A percentile compares a stretch with the other conserved stretches of the same genome.
Conservation (phyloP, 2,329 filamentous ascomycete genomes). For the Fusarium hostae region DNA sequence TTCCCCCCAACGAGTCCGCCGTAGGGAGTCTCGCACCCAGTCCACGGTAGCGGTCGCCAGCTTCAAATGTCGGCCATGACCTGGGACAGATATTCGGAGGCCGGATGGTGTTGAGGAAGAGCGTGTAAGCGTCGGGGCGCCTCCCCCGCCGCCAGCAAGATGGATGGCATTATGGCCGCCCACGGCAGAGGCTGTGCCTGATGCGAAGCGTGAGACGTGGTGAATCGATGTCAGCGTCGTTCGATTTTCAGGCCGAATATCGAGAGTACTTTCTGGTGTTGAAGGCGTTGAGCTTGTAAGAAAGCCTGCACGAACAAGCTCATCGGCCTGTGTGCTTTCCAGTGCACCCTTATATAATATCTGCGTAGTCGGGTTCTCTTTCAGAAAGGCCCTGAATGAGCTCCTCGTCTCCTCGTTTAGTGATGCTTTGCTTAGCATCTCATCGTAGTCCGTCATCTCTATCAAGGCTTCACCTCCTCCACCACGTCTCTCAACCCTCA, state of each 20-base stretch:
- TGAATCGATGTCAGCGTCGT: constrained; percentile 70
- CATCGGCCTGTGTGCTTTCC: constrained; percentile 59
- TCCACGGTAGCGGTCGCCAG: constrained; percentile 69
- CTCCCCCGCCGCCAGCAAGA: constrained; percentile 68
- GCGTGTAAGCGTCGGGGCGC: constrained; percentile 46
- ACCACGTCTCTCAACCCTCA: constrained; percentile 71
- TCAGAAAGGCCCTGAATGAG: constrained; percentile 64
- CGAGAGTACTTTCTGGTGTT: constrained; percentile 52
- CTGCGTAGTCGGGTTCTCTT: constrained; percentile 58
- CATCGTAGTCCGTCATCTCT: constrained; percentile 65
- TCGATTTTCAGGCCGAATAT: constrained; percentile 63
- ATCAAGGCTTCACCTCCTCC: constrained; percentile 73
- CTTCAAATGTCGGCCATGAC: constrained; percentile 74
- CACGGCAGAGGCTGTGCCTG: constrained; percentile 75
- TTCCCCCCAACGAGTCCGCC: constrained; percentile 70
- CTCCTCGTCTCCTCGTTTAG: constrained; percentile 58
- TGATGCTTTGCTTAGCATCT: constrained; percentile 53
- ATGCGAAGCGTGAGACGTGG: constrained; percentile 71
- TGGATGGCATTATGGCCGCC: constrained; percentile 75
- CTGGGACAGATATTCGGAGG: constrained; percentile 72
- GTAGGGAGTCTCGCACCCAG: constrained; percentile 69
- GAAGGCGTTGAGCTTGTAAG: constrained; percentile 61
- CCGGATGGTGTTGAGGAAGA: constrained; percentile 31
- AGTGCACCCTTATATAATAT: constrained; percentile 50
- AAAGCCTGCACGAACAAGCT: constrained; percentile 74